Percentiles rank a stretch among this genome's conserved stretches.
Conservation (phyloP, 192 early-diverging fungal genomes). For the Anaeromyces robustus region DNA sequence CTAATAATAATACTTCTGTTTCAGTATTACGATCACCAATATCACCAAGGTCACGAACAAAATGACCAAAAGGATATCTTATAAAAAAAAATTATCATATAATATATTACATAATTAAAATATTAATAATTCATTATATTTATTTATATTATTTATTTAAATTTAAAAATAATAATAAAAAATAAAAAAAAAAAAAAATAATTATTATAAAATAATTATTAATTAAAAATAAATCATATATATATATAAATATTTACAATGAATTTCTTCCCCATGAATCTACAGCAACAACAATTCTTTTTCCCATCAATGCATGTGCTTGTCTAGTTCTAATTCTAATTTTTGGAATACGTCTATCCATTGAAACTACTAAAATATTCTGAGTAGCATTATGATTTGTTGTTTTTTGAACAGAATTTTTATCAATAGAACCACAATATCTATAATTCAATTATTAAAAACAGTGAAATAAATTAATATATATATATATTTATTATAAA, state of each 20-base stretch:
- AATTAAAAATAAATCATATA: too few species aligned
- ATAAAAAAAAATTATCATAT: not conserved
- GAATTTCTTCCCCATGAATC: constrained; percentile 79
- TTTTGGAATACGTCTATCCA: constrained; percentile 88
- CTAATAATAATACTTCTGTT: constrained; percentile 87
- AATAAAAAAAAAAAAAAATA: not conserved
- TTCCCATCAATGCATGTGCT: constrained; percentile 52
- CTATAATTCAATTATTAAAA: not conserved
- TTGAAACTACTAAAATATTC: constrained; percentile 67
- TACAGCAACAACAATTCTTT: constrained; percentile 84
- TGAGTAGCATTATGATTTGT: constrained; percentile 29
- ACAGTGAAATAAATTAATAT: constrained; percentile 18
- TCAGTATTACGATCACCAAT: constrained; percentile 91
- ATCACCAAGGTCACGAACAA: constrained; percentile 74
- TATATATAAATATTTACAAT: constrained; percentile 14
- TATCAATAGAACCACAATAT: not conserved
- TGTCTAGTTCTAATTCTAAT: constrained; percentile 87
- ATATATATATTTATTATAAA: constrained; percentile 52
- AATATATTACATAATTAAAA: too few species aligned
- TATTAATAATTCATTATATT: too few species aligned
- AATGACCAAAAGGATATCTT: constrained; percentile 68
- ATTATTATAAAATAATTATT: too few species aligned
- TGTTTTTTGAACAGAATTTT: not conserved
- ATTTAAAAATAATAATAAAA: not conserved
- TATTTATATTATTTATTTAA: not conserved